Evolutionary conservation across 2,329 filamentous ascomycete species (phyloP), one percentile per base, ranked within the genome.

Genomic region (Colletotrichum lentis): DNA sequence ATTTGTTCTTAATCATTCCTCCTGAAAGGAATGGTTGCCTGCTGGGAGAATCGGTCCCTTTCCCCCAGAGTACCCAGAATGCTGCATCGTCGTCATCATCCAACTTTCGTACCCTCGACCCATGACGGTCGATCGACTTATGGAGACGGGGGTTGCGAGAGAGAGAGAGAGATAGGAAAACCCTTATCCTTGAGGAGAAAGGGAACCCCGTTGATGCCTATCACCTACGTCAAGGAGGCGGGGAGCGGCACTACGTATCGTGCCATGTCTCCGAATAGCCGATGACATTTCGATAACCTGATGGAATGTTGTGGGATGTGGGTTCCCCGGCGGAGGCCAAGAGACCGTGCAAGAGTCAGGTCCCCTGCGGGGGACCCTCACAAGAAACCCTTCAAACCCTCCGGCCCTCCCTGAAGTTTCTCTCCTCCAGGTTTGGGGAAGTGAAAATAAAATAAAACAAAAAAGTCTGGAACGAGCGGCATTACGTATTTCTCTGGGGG

Each of bases 401-500:
- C 24, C 41, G 46, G 27, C 54, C 43, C 31, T 59, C 56, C 44
- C n/a, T 49, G 18, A 35, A n/a, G 20, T 49, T 37, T n/a, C 44
- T 12, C 27, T 35, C 44, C 43, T 39, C 56, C 43, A 39, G 11
- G 27, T 22, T 49, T 59, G n/a, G 7, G 47, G 14, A 31, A 37
- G 31, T 16, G n/a, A 12, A 14, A 46, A 1, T 14, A 37, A 59
- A 31, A 37, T 7, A 54, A 49, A 31, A 10, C 11, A 62, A 67
- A 62, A 62, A 20, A 54, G 64, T 47, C 60, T 67, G 60, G 64
- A 64, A 64, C 64, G 61, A 35, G 44, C 47, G 60, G 54, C 64
- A 67, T 67, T 67, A 67, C 64, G 61, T 67, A 67, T 64, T 47
- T 22, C 43, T 62, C 58, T 62, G 41, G 61, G 47, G 54, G 64